Base-by-base conservation (phyloP, 192 early-diverging fungal species). In the Funneliformis mosseae region DNA sequence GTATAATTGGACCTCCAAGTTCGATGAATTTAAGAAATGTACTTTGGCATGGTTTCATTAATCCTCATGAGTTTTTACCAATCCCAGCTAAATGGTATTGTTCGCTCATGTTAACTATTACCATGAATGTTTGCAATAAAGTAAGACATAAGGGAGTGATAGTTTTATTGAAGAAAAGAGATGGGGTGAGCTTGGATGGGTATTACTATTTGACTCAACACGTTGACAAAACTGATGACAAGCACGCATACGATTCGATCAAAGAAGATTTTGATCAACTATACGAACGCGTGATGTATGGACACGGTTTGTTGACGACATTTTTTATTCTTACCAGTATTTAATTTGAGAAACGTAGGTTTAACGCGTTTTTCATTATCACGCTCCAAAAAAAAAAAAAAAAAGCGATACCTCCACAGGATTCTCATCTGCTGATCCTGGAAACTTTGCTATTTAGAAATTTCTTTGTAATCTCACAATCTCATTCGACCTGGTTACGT, bases 31-130 rank as follows among this genome's bases (percentile, higher is more conserved):
- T 81, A n/a, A 68, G 80, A 63, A 81, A 81, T 69, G 43, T 81
- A 23, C n/a, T 81, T 64, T 81, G 80, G 80, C 80, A 81, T 48
- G 80, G 80, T n/a, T 81, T 81, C 43, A 50, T 81, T 45, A 50
- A 28, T n/a, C 33, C 70, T 33, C 39, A 77, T 11, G 79, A 80
- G 64, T 77, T 80, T 76, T 46, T 63, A 23, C 73, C 73, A 12
- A 14, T 42, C 12, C 79, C 79, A 8, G 79, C 74, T 28, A 74
- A 50, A 67, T 61, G 28, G 23, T 76, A 76, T 45, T 74, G 27
- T 25, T 39, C 75, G 14, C 23, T 81, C 9, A 61, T 81, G 38
- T 45, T 81, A 21, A 6, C 77, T 27, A n/a, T 77, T 6, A 59
- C 27, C 11, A 28, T 76, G 18, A 81, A 7, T 43, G 23, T 81